These are phyloP conservation scores for Gliomastix tumulicola DNA, from an alignment of 2,329 filamentous ascomycete species.

Conservation along the genomic window DNA sequence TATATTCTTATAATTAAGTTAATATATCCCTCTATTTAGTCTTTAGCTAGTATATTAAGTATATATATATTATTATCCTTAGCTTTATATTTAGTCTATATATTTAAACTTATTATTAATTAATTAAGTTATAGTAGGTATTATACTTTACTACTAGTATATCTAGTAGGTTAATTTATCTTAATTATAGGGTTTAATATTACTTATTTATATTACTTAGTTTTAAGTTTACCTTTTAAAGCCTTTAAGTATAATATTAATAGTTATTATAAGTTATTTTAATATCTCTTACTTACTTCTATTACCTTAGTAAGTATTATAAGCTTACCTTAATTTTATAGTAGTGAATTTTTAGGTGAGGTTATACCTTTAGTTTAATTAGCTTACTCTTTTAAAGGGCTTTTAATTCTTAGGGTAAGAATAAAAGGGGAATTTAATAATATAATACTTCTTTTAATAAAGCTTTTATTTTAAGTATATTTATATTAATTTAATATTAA, in stretches of 20 bases:
- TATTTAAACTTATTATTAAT: constrained; percentile 1
- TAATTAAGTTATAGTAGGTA: background rate
- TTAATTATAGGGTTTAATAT: constrained; percentile 9
- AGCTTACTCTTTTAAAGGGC: no score
- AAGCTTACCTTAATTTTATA: background rate
- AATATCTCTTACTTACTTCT: background rate
- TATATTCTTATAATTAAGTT: no score
- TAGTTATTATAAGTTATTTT: background rate
- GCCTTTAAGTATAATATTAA: no score
- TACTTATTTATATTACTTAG: constrained; percentile 1
- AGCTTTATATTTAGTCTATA: background rate
- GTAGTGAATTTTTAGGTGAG: background rate
- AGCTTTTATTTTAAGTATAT: background rate
- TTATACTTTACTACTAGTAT: constrained; percentile 1
- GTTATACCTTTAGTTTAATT: no score
- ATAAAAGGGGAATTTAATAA: background rate
- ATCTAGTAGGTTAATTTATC: constrained; percentile 6
- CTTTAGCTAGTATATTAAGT: background rate
- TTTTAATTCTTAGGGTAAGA: no score
- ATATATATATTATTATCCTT: background rate
- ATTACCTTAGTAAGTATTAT: background rate
- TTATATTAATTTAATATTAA: no score
- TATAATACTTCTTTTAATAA: background rate
- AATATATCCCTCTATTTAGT: background rate
- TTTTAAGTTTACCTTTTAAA: background rate